A percentile compares a stretch with the other conserved stretches of the same genome.
These are phyloP conservation scores for Rutidosis leptorrhynchoides DNA, from an alignment of 129 eudicot species.

Conservation along the genomic window DNA sequence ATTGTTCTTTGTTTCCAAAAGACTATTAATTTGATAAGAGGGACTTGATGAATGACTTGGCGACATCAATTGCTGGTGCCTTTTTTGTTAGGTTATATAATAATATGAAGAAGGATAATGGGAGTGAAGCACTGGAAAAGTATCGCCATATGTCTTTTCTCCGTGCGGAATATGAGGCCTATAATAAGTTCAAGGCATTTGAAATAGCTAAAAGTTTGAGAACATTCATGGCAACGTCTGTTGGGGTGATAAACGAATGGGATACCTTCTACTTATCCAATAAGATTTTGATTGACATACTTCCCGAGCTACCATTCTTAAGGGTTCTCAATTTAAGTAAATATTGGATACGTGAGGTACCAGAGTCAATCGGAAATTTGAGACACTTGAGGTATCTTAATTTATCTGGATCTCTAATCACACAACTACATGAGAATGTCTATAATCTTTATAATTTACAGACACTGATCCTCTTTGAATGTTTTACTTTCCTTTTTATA, in stretches of 20 bases:
- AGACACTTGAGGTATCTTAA: slow-evolving; percentile 31
- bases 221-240: slow-evolving; percentile 34
- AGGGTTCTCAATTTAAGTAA: slow-evolving; percentile 9
- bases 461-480: slow-evolving; percentile 25
- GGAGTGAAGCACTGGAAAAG: slow-evolving; percentile 11
- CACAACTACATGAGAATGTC: slow-evolving; percentile 25
- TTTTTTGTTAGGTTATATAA: slow-evolving; percentile 29
- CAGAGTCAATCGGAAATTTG: slow-evolving; percentile 10
- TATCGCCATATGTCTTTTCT: slow-evolving; percentile 40
- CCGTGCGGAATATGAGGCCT: slow-evolving; percentile 20
- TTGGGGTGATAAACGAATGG: neutral
- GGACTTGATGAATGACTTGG: slow-evolving; percentile 36
- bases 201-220: slow-evolving; percentile 30
- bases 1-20: slow-evolving; percentile 39
- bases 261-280: slow-evolving; percentile 18
- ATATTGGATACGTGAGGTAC: neutral
- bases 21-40: slow-evolving; percentile 26
- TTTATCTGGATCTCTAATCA: slow-evolving; percentile 4
- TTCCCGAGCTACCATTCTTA: slow-evolving; percentile 11
- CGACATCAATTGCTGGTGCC: slow-evolving; percentile 30
- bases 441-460: slow-evolving; percentile 32
- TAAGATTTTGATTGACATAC: slow-evolving; percentile 3
- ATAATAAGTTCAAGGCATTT: slow-evolving; percentile 28
- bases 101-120: neutral
- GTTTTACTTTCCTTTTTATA: too few relatives aligned